phyloP scores from a whole-genome alignment of 1,284 basidiomycete genomes.

The Puccinia polysora region DNA sequence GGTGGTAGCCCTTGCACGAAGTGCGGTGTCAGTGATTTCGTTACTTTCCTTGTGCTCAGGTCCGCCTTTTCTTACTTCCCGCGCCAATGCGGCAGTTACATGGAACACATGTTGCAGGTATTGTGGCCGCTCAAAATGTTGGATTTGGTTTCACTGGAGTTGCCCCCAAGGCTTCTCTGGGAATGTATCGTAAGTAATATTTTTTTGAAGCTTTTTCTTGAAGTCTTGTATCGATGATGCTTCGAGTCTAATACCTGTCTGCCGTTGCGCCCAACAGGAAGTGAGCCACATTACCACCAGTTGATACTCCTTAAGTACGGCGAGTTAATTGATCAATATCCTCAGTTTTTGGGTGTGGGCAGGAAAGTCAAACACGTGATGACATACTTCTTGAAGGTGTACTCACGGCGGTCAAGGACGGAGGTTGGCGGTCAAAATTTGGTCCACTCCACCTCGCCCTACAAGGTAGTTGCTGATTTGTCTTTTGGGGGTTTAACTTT shows the following conservation, averaged over 20 bases:
- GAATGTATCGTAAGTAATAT: constrained; percentile 40
- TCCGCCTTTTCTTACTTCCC: neutral
- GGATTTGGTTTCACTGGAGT: constrained; percentile 24
- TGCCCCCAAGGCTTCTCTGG: constrained; percentile 37
- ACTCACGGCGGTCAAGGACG: constrained; percentile 27
- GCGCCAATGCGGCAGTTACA: constrained; percentile 1
- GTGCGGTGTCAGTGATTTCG: constrained; percentile 22
- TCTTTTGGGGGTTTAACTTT: neutral
- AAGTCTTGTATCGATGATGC: too few relatives aligned
- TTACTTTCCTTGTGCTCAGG: neutral
- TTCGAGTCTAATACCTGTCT: too few relatives aligned
- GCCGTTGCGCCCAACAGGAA: neutral
- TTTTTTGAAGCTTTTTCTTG: too few relatives aligned
- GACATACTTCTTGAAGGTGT: constrained; percentile 30
- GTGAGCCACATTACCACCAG: neutral
- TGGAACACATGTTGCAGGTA: constrained; percentile 39
- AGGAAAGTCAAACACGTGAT: constrained; percentile 28
- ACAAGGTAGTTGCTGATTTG: neutral
- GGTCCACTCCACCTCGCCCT: neutral
- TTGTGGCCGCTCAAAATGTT: constrained; percentile 29
- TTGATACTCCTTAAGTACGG: neutral
- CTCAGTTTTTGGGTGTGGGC: constrained; percentile 31
- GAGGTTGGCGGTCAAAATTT: constrained; percentile 12
- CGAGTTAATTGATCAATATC: neutral
- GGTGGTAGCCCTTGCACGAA: constrained; percentile 18